A percentile compares a stretch with the other conserved stretches of the same genome.
phyloP scores from a whole-genome alignment of 2,329 filamentous ascomycete genomes.

The Dichotomopilus funicola region DNA sequence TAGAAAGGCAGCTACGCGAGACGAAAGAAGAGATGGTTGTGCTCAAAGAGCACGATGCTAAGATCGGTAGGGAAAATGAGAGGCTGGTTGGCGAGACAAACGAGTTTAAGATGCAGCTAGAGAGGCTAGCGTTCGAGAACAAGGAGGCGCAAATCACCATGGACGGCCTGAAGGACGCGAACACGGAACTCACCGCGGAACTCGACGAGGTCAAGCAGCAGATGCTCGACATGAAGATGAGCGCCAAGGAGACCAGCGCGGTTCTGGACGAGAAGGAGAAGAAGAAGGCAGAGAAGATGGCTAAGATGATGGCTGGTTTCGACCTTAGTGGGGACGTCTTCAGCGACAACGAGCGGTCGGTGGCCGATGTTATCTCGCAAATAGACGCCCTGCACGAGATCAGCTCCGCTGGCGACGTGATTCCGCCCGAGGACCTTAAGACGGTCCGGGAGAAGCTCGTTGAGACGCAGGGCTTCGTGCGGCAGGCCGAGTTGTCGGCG shows the following conservation, averaged over 20 bases:
- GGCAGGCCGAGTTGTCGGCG: slow-evolving; percentile 83
- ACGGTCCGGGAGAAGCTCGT: slow-evolving; percentile 71
- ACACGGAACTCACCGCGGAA: slow-evolving; percentile 83
- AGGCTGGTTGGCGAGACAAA: slow-evolving; percentile 79
- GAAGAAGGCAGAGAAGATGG: slow-evolving; percentile 99
- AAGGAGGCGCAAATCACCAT: slow-evolving; percentile 97
- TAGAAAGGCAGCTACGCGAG: slow-evolving; percentile 74
- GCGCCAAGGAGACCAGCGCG: slow-evolving; percentile 84
- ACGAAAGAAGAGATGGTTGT: slow-evolving; percentile 79
- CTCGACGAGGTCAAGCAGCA: slow-evolving; percentile 95
- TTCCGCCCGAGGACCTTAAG: slow-evolving; percentile 75
- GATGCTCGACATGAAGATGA: slow-evolving; percentile 92
- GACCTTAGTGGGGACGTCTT: slow-evolving; percentile 90
- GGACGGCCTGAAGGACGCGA: slow-evolving; percentile 94
- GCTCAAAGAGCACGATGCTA: slow-evolving; percentile 78
- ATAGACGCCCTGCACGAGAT: slow-evolving; percentile 73
- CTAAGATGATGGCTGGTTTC: slow-evolving; percentile 99
- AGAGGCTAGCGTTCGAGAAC: slow-evolving; percentile 90
- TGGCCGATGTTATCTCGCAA: slow-evolving; percentile 76
- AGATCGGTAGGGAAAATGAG: slow-evolving; percentile 85
- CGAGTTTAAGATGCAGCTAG: slow-evolving; percentile 91
- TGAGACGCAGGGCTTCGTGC: slow-evolving; percentile 85
- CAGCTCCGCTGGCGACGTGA: slow-evolving; percentile 67
- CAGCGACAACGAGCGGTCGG: slow-evolving; percentile 82
- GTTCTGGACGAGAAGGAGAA: slow-evolving; percentile 95